Evolutionary conservation across 2,329 filamentous ascomycete species (phyloP), one percentile per base, ranked within the genome.

Genomic region (Knoxdaviesia proteae): DNA sequence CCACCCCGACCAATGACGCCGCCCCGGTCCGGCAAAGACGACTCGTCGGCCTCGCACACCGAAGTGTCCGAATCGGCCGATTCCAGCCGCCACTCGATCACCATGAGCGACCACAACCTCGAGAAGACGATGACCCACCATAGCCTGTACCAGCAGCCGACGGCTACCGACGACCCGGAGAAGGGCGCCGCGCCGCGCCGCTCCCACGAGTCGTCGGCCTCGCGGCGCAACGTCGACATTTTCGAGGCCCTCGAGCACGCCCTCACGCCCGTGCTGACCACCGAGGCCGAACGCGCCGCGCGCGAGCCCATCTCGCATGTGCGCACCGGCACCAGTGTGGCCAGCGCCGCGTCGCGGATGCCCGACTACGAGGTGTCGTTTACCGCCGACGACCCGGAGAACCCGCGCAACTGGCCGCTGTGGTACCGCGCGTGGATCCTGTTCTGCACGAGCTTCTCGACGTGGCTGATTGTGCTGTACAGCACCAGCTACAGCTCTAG

Each of bases 401-500:
- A 84, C 50, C 79, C 81, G 0, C 66, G 69, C 47, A 77, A 80
- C 52, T 84, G 80, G 80, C 57, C 71, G 0, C 52, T 77, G 38
- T 65, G 60, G 52, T 59, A 61, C 49, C 54, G 65, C 48, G 46
- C 52, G 39, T 68, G 61, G 59, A 55, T 56, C 42, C 55, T 65
- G 41, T 56, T 61, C 58, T 64, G 52, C 46, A 58, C 68, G 40
- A 64, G 63, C 34, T 64, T 60, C 44, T 60, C 61, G 5, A 62
- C 62, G 1, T 67, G 64, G 65, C 57, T 63, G 20, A 56, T 65
- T n/a, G 77, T 84, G 10, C 54, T 84, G 39, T 84, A 86, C 53
- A 84, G 77, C 39, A 90, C 84, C 0, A 77, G 73, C 42, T 92
- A 90, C 54, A 84, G 83, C 1, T 72, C 77, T 1, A 77, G 76